Base-by-base conservation (phyloP, 768 basidiomycete species). In the Suillus discolor region DNA sequence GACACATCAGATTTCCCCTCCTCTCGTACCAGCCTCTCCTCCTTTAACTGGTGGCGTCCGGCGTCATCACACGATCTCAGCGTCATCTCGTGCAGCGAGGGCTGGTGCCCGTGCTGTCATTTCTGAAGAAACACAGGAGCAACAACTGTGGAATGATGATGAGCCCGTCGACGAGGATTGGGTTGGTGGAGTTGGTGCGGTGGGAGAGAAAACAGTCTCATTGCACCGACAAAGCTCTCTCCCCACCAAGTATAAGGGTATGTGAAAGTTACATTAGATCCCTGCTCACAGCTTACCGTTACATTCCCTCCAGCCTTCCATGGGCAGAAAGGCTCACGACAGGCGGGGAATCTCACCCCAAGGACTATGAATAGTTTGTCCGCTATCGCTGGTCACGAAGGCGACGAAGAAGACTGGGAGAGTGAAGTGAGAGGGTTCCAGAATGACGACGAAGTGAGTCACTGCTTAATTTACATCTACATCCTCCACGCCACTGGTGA, bases 401-500 rank as follows among this genome's bases (percentile, higher is more conserved):
- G 89, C 70, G 93, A 93, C 66, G 93, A 95, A 74, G 93, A 94
- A 68, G 90, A 92, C 64, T 95, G 93, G 93, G 91, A 92, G 75
- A 80, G 83, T 51, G 87, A 87, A 47, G 83, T 89, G 76, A 77
- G 82, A 23, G 84, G 82, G 77, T 78, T 85, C 74, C 79, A 80
- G 15, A 81, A 86, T 65, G 89, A 89, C 62, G 91, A 91, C 39
- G 90, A 92, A 78, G 92, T 91, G 67, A 69, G 79, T 72, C 28
- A 28, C 65, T 39, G 18, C 63, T 64, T 36, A 31, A 47, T 69
- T 61, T 62, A 51, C 49, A 57, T 49, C 64, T 41, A 62, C 47
- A 54, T 59, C 54, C 59, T 62, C 54, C 55, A 62, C 23, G 36
- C 51, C 38, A 44, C 28, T 31, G 44, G 59, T 36, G 23, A 45